phyloP scores from a whole-genome alignment of 202 grass and related monocot genomes.

The Brachypodium distachyon region DNA sequence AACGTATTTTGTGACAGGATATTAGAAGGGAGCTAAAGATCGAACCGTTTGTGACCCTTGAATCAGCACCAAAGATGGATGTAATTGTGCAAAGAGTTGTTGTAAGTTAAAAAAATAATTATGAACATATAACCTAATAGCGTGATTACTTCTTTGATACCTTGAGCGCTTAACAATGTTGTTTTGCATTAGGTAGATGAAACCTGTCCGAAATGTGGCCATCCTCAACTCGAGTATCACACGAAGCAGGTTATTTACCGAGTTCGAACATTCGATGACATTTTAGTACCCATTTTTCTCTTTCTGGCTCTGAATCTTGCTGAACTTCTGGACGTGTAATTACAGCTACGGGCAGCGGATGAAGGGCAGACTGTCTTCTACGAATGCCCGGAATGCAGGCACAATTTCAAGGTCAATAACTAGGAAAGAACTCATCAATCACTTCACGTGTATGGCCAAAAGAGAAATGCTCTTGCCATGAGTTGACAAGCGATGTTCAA shows the following conservation, averaged over 20 bases:
- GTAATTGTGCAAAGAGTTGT: constrained; percentile 19
- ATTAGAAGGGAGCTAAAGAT: constrained; percentile 57
- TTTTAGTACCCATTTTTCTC: not conserved
- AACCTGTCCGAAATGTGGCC: constrained; percentile 39
- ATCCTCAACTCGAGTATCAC: constrained; percentile 57
- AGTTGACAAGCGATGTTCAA: not conserved
- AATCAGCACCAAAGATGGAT: constrained; percentile 31
- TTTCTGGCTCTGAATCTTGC: not conserved
- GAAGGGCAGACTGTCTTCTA: constrained; percentile 78
- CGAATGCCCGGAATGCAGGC: constrained; percentile 32
- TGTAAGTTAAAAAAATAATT: constrained; percentile 23
- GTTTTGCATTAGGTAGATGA: constrained; percentile 27
- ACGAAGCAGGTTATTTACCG: constrained; percentile 42
- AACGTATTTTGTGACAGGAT: constrained; percentile 32
- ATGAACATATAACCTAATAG: not conserved
- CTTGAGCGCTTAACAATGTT: not conserved
- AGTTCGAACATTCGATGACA: not conserved
- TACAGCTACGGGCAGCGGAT: constrained; percentile 70
- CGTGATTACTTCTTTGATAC: not conserved
- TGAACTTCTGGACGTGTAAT: not conserved
- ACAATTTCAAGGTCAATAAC: constrained; percentile 33
- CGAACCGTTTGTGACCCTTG: constrained; percentile 47
- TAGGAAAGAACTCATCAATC: not conserved
- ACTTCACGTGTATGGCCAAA: not conserved
- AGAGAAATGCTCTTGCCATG: not conserved